Percentiles rank a stretch among this genome's conserved stretches.
These are phyloP conservation scores for Giardia muris DNA, from an alignment of 208 protist species.

Conservation along the genomic window DNA sequence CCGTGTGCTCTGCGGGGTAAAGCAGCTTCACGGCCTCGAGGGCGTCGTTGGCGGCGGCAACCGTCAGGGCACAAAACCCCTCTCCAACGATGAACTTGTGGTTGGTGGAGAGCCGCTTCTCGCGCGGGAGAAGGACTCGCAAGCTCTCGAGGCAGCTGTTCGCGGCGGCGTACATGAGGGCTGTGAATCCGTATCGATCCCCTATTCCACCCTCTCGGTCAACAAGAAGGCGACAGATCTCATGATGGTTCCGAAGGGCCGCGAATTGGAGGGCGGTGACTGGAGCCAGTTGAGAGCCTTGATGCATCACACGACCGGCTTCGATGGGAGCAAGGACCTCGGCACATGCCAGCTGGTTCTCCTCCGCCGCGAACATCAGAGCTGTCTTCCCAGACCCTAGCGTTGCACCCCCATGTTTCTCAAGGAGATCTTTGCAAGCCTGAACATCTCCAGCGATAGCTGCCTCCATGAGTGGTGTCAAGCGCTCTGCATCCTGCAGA, in stretches of 20 bases:
- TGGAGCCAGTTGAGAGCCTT: neutral
- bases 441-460: neutral
- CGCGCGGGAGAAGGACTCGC: neutral
- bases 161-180: neutral
- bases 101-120: neutral
- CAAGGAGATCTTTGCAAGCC: neutral
- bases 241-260: neutral
- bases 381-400: neutral
- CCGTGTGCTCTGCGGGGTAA: neutral
- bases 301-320: neutral
- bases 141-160: neutral
- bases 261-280: neutral
- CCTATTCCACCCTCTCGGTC: neutral
- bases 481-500: neutral
- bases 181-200: neutral
- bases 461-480: neutral
- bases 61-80: neutral
- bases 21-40: neutral
- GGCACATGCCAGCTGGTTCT: neutral
- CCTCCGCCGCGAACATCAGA: neutral
- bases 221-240: neutral
- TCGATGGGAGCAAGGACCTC: neutral
- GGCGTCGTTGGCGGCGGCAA: neutral
- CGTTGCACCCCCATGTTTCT: neutral
- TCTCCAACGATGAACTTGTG: neutral